Conservation (phyloP, 2,329 filamentous ascomycete species). For the Exutisphaerella laricina region DNA sequence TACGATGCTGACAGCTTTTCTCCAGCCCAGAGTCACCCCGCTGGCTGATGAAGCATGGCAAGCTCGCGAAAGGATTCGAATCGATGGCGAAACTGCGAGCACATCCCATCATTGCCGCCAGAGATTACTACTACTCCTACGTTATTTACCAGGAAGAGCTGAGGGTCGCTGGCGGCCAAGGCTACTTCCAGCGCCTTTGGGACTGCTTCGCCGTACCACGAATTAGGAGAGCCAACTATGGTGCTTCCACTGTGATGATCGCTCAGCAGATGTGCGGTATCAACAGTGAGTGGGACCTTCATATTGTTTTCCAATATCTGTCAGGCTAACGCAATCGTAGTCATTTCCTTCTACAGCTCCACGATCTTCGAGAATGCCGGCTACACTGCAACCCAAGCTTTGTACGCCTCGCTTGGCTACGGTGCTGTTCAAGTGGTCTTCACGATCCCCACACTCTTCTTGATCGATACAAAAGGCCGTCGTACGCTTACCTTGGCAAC, state of each 20-base stretch:
- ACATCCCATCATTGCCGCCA: conserved; percentile 49
- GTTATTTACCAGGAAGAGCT: conserved; percentile 34
- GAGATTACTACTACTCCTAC: conserved; percentile 51
- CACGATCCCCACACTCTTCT: conserved; percentile 42
- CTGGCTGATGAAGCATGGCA: conserved; percentile 48
- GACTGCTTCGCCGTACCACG: conserved; percentile 48
- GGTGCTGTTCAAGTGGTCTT: conserved; percentile 44
- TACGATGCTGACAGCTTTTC: conserved; percentile 36
- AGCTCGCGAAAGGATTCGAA: conserved; percentile 42
- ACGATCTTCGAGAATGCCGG: conserved; percentile 36
- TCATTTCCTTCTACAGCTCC: conserved; percentile 37
- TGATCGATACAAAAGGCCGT: conserved; percentile 43
- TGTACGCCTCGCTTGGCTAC: conserved; percentile 41
- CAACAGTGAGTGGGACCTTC: too few relatives aligned
- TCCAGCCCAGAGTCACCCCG: conserved; percentile 22
- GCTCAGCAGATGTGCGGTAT: conserved; percentile 35
- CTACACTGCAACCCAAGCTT: conserved; percentile 34
- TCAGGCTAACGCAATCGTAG: conserved; percentile 12
- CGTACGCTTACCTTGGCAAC: conserved; percentile 38
- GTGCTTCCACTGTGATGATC: conserved; percentile 34
- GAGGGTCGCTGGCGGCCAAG: conserved; percentile 34
- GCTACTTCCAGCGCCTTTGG: conserved; percentile 40
- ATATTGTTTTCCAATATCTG: too few relatives aligned
- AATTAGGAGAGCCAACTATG: conserved; percentile 40
- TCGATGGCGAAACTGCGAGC: conserved; percentile 47